Evolutionary conservation across 2,329 filamentous ascomycete species (phyloP).

Genomic region (Biscogniauxia marginata): DNA sequence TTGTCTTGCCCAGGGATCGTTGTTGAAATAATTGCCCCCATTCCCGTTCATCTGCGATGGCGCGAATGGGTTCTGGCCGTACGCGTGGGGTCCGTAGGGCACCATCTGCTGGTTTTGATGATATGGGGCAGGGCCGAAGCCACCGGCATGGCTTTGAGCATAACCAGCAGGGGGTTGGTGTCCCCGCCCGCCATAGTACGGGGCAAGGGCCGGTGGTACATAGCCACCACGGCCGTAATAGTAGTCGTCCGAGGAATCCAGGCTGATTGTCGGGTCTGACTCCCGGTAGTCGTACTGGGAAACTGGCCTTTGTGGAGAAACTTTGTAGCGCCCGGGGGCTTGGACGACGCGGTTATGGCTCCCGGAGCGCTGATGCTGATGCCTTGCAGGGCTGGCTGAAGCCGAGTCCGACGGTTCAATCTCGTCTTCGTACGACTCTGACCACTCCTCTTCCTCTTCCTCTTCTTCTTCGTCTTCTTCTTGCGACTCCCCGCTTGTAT

Average conservation of each 20-base stretch:
- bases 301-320: constrained; percentile 23
- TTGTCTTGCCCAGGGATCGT: constrained; percentile 29
- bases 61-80: constrained; percentile 33
- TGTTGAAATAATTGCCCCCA: constrained; percentile 43
- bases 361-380: constrained; percentile 29
- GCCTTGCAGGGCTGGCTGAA: constrained; percentile 41
- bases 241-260: constrained; percentile 66
- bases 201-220: constrained; percentile 18
- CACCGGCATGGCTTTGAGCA: constrained; percentile 47
- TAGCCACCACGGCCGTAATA: constrained; percentile 42
- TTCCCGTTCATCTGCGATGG: constrained; percentile 25
- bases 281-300: constrained; percentile 26
- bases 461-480: constrained; percentile 36
- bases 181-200: constrained; percentile 35
- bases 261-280: constrained; percentile 53
- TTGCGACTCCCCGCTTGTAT: constrained; percentile 20
- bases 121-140: constrained; percentile 38
- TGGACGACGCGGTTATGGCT: constrained; percentile 31
- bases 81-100: constrained; percentile 38
- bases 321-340: constrained; percentile 38
- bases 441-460: constrained; percentile 37
- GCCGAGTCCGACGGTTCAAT: constrained; percentile 60
- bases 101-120: constrained; percentile 45
- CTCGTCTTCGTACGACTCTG: constrained; percentile 40
- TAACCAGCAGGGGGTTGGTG: constrained; percentile 37